These are phyloP conservation scores for Solanum sitiens DNA, from an alignment of 257 asterid species.

Conservation along the genomic window DNA sequence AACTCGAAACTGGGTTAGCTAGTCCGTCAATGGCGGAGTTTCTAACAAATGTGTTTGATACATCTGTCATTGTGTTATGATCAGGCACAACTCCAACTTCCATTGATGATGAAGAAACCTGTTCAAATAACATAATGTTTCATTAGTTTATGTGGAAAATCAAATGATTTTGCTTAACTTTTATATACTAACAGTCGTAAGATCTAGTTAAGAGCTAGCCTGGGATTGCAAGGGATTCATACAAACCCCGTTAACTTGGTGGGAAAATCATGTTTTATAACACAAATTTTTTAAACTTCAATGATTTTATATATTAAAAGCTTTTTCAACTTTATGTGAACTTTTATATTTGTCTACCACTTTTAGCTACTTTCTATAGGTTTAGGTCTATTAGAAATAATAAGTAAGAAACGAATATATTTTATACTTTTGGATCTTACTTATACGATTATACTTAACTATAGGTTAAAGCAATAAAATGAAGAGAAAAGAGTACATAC, in stretches of 20 bases:
- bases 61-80: conserved; percentile 37
- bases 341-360: not conserved
- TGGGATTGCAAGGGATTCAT: not conserved
- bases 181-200: not conserved
- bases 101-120: conserved; percentile 66
- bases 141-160: not conserved
- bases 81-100: conserved; percentile 73
- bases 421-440: rapidly evolving
- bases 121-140: not conserved
- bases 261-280: too few relatives aligned
- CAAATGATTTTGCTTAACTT: not conserved
- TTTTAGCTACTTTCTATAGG: not conserved
- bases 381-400: too few relatives aligned
- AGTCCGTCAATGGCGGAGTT: conserved; percentile 4
- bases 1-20: conserved; percentile 31
- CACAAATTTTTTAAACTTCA: too few relatives aligned
- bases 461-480: not conserved
- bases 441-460: too few relatives aligned
- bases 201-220: not conserved
- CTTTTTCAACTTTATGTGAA: too few relatives aligned
- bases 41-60: conserved; percentile 17
- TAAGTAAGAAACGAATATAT: too few relatives aligned
- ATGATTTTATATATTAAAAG: too few relatives aligned
- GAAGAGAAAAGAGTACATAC: conserved; percentile 28
- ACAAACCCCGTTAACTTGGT: not conserved